phyloP scores from a whole-genome alignment of 2,329 filamentous ascomycete species.

The Paecilomyces variotii region DNA sequence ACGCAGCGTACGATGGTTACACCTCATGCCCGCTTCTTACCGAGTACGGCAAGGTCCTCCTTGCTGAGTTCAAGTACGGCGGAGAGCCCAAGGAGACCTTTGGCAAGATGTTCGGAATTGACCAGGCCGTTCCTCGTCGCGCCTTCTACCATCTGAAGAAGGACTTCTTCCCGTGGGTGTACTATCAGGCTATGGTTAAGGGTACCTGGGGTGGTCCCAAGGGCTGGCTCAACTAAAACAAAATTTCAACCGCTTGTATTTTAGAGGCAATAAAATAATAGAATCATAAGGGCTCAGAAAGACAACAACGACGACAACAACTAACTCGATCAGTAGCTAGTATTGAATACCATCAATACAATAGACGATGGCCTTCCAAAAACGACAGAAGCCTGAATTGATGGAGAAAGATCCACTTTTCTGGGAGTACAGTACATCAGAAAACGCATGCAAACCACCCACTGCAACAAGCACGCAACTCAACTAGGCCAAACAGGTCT shows the following conservation, averaged over 20 bases:
- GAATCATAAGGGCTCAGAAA: too few relatives aligned
- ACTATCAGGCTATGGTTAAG: conserved; percentile 52
- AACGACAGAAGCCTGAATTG: too few relatives aligned
- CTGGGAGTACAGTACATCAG: too few relatives aligned
- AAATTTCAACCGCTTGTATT: not conserved
- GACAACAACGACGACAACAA: too few relatives aligned
- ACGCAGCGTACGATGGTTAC: conserved; percentile 47
- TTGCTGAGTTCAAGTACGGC: conserved; percentile 60
- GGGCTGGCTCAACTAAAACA: conserved; percentile 33
- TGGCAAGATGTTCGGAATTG: conserved; percentile 45
- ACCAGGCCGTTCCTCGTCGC: conserved; percentile 49
- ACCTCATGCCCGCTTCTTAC: conserved; percentile 49
- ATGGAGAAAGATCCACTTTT: too few relatives aligned
- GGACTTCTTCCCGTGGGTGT: conserved; percentile 62
- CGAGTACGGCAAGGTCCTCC: conserved; percentile 54
- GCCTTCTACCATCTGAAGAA: conserved; percentile 58
- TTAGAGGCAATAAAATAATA: not conserved
- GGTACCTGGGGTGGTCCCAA: conserved; percentile 56
- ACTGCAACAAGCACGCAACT: too few relatives aligned
- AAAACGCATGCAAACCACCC: too few relatives aligned
- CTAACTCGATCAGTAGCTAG: too few relatives aligned
- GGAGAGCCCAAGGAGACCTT: conserved; percentile 58
- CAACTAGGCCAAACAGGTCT: too few relatives aligned
- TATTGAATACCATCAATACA: too few relatives aligned
- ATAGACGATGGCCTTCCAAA: too few relatives aligned